Percentiles rank a stretch among this genome's conserved stretches.
These are phyloP conservation scores for Meredithiella fracta DNA, from an alignment of 2,329 filamentous ascomycete genomes.

Conservation along the genomic window DNA sequence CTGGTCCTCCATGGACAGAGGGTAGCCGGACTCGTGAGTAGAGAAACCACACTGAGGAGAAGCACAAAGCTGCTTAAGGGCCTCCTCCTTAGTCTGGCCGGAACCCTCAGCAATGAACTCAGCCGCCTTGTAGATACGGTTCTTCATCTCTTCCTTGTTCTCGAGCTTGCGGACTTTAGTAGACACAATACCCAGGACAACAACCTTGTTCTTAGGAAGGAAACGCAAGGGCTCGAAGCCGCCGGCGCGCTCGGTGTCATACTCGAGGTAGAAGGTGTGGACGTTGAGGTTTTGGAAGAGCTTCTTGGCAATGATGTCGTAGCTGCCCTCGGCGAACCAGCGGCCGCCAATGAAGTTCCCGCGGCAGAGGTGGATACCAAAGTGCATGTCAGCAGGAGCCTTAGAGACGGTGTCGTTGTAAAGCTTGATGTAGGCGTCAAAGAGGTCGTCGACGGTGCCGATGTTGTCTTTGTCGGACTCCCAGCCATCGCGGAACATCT, in stretches of 20 bases:
- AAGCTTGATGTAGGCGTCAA: conserved; percentile 53
- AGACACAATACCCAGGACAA: conserved; percentile 44
- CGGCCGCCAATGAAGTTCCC: conserved; percentile 45
- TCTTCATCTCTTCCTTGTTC: conserved; percentile 37
- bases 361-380: conserved; percentile 49
- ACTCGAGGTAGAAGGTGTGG: conserved; percentile 45
- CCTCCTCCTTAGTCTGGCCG: conserved; percentile 43
- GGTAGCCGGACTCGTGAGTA: conserved; percentile 47
- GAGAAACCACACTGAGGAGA: conserved; percentile 57
- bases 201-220: conserved; percentile 43
- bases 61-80: conserved; percentile 46
- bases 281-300: conserved; percentile 43
- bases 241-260: conserved; percentile 42
- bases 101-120: conserved; percentile 50
- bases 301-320: conserved; percentile 44
- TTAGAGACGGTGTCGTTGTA: conserved; percentile 54
- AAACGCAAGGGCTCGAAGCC: conserved; percentile 45
- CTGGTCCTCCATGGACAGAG: conserved; percentile 51
- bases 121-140: conserved; percentile 39
- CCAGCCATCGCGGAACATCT: conserved; percentile 56
- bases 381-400: conserved; percentile 47
- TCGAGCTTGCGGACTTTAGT: conserved; percentile 43
- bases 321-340: conserved; percentile 48
- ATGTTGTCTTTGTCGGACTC: conserved; percentile 50
- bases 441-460: conserved; percentile 45